Conservation (phyloP, 2,329 filamentous ascomycete genomes). For the Fusarium sterilihyphosum region DNA sequence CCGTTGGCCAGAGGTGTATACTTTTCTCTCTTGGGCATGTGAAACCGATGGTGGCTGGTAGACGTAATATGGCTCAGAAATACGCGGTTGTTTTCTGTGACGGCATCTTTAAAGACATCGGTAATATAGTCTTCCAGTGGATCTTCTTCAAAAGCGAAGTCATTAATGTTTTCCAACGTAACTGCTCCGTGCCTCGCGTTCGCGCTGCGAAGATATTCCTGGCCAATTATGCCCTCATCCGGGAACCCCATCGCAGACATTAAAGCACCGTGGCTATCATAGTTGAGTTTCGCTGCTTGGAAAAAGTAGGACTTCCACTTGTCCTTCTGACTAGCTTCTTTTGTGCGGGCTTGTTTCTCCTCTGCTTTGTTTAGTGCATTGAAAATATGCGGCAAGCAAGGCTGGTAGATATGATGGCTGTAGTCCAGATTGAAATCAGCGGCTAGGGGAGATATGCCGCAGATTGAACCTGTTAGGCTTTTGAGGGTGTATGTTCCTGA, state of each 20-base stretch:
- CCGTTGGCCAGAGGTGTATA: slow-evolving; percentile 39
- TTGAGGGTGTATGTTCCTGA: slow-evolving; percentile 56
- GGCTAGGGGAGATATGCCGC: slow-evolving; percentile 52
- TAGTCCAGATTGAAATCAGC: slow-evolving; percentile 55
- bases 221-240: slow-evolving; percentile 38
- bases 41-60: slow-evolving; percentile 47
- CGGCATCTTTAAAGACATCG: slow-evolving; percentile 43
- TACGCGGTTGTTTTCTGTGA: slow-evolving; percentile 43
- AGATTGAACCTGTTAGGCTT: slow-evolving; percentile 53
- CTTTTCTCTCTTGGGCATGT: slow-evolving; percentile 40
- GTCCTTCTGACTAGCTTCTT: neutral
- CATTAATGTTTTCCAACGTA: slow-evolving; percentile 46
- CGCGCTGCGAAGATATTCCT: slow-evolving; percentile 43
- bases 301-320: slow-evolving; percentile 43
- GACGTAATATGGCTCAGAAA: slow-evolving; percentile 49
- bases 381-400: slow-evolving; percentile 54
- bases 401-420: slow-evolving; percentile 54
- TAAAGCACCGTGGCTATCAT: slow-evolving; percentile 46
- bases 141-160: slow-evolving; percentile 47
- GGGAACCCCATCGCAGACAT: slow-evolving; percentile 45
- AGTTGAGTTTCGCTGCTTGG: slow-evolving; percentile 40
- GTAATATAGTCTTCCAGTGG: slow-evolving; percentile 45
- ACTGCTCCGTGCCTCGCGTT: slow-evolving; percentile 43
- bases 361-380: slow-evolving; percentile 44
- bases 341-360: neutral